Percentiles rank a stretch among this genome's conserved stretches.
Evolutionary conservation across 495 filamentous ascomycete species (phyloP).

Genomic region (Achaetomiella virescens): DNA sequence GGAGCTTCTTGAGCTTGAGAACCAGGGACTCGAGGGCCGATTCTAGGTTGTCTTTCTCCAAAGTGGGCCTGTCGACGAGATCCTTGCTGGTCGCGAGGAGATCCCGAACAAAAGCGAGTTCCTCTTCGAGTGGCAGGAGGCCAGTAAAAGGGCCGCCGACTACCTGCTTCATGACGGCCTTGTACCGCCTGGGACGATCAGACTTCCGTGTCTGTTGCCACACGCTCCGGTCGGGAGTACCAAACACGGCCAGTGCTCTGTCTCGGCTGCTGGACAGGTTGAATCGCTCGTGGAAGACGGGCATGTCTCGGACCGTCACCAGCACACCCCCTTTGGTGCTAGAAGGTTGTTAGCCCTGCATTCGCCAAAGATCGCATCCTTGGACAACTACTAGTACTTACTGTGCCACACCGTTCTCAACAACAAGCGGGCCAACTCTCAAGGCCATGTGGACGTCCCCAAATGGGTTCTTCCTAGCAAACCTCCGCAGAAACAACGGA

Average conservation of each 20-base stretch:
- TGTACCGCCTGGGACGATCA: conserved; percentile 28
- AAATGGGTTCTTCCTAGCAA: conserved; percentile 31
- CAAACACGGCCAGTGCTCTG: conserved; percentile 16
- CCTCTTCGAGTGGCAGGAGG: conserved; percentile 12
- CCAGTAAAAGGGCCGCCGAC: conserved; percentile 34
- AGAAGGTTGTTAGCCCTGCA: neutral
- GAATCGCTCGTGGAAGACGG: conserved; percentile 20
- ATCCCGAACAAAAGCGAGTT: conserved; percentile 26
- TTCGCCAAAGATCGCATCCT: too few relatives aligned
- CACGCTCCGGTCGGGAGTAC: conserved; percentile 11
- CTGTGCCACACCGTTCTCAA: conserved; percentile 34
- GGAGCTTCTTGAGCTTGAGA: neutral
- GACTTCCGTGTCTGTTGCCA: conserved; percentile 20
- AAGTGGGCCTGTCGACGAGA: neutral
- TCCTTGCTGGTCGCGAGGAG: conserved; percentile 12
- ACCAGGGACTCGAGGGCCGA: conserved; percentile 21
- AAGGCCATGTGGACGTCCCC: conserved; percentile 38
- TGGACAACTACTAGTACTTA: neutral
- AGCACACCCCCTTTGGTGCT: conserved; percentile 28
- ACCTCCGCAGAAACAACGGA: conserved; percentile 28
- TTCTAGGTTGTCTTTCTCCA: conserved; percentile 7
- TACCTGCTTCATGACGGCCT: conserved; percentile 40
- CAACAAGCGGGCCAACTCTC: conserved; percentile 36
- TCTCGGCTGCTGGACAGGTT: neutral
- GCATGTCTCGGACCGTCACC: conserved; percentile 27